Percentiles rank a stretch among this genome's conserved stretches.
phyloP scores from a whole-genome alignment of 805 yeast genomes.

The Saturnispora gosingensis region DNA sequence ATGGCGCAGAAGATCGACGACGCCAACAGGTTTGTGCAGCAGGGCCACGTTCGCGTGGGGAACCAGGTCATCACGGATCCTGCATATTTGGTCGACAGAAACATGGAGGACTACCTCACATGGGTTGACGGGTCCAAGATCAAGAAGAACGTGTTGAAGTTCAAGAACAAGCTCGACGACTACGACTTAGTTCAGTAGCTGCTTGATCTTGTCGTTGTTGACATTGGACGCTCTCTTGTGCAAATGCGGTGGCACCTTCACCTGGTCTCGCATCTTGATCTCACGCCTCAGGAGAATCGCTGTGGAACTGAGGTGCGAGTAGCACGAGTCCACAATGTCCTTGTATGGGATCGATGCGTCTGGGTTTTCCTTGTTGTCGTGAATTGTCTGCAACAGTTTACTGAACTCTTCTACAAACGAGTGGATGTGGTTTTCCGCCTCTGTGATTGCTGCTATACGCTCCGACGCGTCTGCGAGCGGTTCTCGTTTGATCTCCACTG shows the following conservation, averaged over 20 bases:
- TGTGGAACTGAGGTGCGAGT: constrained; percentile 45
- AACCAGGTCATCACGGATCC: constrained; percentile 95
- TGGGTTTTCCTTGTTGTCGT: constrained; percentile 20
- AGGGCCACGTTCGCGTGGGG: constrained; percentile 96
- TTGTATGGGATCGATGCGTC: constrained; percentile 33
- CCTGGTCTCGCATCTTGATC: constrained; percentile 52
- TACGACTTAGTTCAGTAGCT: constrained; percentile 39
- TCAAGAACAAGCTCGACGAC: constrained; percentile 65
- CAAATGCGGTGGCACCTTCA: constrained; percentile 54
- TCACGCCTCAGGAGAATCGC: constrained; percentile 58
- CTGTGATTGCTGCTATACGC: constrained; percentile 42
- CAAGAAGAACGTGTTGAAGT: constrained; percentile 78
- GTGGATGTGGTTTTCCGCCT: constrained; percentile 43
- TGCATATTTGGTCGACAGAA: constrained; percentile 86
- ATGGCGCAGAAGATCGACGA: constrained; percentile 88
- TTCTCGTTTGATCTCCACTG: constrained; percentile 16
- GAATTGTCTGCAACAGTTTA: constrained; percentile 34
- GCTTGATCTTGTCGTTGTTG: constrained; percentile 46
- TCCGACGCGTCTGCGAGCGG: constrained; percentile 30
- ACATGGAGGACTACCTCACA: constrained; percentile 91
- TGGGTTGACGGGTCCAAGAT: constrained; percentile 98
- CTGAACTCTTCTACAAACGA: constrained; percentile 42
- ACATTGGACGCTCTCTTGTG: constrained; percentile 64
- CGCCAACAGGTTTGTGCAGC: constrained; percentile 88
- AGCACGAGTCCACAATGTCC: constrained; percentile 38